A percentile compares a stretch with the other conserved stretches of the same genome.
Conservation (phyloP, 805 yeast genomes). For the Lachancea dasiensis region DNA sequence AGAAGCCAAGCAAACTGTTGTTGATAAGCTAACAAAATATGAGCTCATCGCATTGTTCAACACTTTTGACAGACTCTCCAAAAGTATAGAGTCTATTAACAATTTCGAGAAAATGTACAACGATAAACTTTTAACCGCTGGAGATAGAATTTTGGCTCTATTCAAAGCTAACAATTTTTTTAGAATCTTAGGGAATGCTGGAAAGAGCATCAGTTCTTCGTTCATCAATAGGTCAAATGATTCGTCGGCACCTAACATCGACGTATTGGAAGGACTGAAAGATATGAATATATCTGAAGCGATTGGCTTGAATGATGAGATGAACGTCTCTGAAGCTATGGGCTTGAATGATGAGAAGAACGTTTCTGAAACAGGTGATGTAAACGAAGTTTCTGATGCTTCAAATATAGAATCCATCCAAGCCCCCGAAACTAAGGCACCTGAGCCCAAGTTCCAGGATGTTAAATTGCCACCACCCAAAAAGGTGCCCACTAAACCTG, state of each 20-base stretch:
- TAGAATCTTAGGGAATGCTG: conserved; percentile 28
- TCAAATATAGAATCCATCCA: conserved; percentile 11
- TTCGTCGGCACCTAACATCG: conserved; percentile 2
- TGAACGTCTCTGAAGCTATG: conserved; percentile 12
- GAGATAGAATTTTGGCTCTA: conserved; percentile 19
- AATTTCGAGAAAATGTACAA: conserved; percentile 57
- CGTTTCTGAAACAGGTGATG: not conserved
- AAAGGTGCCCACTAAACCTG: not conserved
- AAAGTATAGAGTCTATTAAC: conserved; percentile 69
- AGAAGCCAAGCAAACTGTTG: conserved; percentile 40
- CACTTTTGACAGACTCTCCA: conserved; percentile 87
- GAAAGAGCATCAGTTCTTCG: conserved; percentile 13
- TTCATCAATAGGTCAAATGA: conserved; percentile 11
- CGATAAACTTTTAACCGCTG: conserved; percentile 23
- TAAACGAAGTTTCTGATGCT: not conserved
- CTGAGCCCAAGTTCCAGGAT: conserved; percentile 19
- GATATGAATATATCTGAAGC: not conserved
- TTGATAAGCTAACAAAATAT: conserved; percentile 60
- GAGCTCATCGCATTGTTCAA: conserved; percentile 88
- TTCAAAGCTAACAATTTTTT: conserved; percentile 31
- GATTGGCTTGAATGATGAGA: not conserved
- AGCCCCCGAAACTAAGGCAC: not conserved
- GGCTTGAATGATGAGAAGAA: conserved; percentile 1
- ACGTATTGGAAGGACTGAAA: not conserved
- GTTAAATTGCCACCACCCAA: conserved; percentile 24